These are phyloP conservation scores for Boletus rufocinnamomeus DNA, from an alignment of 768 basidiomycete genomes.

Conservation along the genomic window DNA sequence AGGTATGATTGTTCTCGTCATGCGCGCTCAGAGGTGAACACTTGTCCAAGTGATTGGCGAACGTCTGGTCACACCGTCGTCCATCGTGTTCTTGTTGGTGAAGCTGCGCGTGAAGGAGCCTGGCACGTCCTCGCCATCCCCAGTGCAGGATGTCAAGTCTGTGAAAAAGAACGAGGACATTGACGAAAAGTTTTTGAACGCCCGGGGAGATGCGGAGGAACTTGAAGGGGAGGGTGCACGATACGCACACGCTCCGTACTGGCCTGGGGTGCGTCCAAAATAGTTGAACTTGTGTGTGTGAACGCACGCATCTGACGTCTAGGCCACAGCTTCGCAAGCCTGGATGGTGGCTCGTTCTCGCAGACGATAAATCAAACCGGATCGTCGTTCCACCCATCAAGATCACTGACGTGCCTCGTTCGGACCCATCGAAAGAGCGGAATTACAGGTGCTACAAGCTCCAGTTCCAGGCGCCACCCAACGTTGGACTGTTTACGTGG, in stretches of 20 bases:
- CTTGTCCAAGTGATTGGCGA: slow-evolving; percentile 79
- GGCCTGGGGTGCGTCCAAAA: slow-evolving; percentile 71
- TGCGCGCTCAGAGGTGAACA: slow-evolving; percentile 1
- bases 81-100: slow-evolving; percentile 84
- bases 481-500: slow-evolving; percentile 84
- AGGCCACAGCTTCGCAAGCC: slow-evolving; percentile 75
- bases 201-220: slow-evolving; percentile 65
- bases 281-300: neutral
- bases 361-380: slow-evolving; percentile 81
- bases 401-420: slow-evolving; percentile 75
- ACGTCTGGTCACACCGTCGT: slow-evolving; percentile 79
- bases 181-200: slow-evolving; percentile 70
- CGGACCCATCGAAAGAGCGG: slow-evolving; percentile 47
- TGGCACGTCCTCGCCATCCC: slow-evolving; percentile 31
- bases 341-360: slow-evolving; percentile 89
- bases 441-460: slow-evolving; percentile 85
- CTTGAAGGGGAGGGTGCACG: slow-evolving; percentile 47
- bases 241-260: slow-evolving; percentile 88
- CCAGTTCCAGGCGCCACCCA: slow-evolving; percentile 93
- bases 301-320: neutral
- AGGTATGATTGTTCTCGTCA: slow-evolving; percentile 49
- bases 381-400: slow-evolving; percentile 86
- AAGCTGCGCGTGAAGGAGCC: slow-evolving; percentile 77
- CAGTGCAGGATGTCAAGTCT: slow-evolving; percentile 44
- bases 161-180: slow-evolving; percentile 54